Evolutionary conservation across 768 basidiomycete genomes (phyloP).

Genomic region (Pluteus cervinus): DNA sequence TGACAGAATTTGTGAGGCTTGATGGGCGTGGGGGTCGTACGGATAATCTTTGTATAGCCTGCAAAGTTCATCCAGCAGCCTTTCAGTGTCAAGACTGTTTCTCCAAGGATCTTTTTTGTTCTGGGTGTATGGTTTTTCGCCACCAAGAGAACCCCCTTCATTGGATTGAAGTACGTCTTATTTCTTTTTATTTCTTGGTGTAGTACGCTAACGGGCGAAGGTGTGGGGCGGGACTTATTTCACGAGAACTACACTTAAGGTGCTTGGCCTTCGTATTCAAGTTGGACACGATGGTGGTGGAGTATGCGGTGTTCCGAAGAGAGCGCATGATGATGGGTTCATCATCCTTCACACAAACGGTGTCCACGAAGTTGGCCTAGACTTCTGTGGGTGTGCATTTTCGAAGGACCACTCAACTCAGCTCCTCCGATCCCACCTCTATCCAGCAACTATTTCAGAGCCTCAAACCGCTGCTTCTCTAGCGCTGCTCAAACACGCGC

Average conservation of each 20-base stretch:
- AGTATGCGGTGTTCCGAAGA: background rate
- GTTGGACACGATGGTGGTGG: background rate
- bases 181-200: background rate
- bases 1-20: background rate
- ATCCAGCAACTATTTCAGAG: background rate
- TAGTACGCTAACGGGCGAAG: no score
- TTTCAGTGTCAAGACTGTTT: conserved; percentile 12
- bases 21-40: background rate
- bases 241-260: no score
- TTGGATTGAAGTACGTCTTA: conserved; percentile 8
- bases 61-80: background rate
- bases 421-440: background rate
- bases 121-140: conserved; percentile 5
- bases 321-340: conserved; percentile 1
- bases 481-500: background rate
- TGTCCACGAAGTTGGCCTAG: background rate
- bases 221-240: no score
- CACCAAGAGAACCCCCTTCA: conserved; percentile 11
- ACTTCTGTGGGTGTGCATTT: conserved; percentile 1
- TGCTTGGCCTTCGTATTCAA: no score
- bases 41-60: background rate
- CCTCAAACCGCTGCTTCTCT: conserved; percentile 1
- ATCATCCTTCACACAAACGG: background rate
- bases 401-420: background rate
- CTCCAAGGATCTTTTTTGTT: conserved; percentile 2